Conservation (phyloP, 805 yeast species). For the Tetrapisispora namnaoensis region DNA sequence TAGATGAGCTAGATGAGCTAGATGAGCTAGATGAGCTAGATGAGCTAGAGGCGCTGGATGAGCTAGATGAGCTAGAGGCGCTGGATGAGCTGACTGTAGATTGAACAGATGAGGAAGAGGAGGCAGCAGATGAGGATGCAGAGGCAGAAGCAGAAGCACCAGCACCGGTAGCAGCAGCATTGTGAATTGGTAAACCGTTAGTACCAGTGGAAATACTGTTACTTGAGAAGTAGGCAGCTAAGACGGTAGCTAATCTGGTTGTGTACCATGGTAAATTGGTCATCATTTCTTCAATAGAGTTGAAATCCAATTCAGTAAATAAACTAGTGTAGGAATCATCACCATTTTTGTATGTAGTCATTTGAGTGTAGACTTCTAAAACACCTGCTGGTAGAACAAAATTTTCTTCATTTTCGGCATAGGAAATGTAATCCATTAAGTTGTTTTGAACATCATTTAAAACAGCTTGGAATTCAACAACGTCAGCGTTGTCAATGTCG, state of each 20-base stretch:
- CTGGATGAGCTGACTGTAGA: not conserved
- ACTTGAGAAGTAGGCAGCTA: slow-evolving; percentile 3
- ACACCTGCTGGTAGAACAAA: slow-evolving; percentile 18
- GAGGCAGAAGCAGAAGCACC: slow-evolving; percentile 2
- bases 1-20: slow-evolving; percentile 1
- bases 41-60: slow-evolving; percentile 2
- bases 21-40: slow-evolving; percentile 1
- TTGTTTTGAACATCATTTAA: slow-evolving; percentile 16
- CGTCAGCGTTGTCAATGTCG: slow-evolving; percentile 11
- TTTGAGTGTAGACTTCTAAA: slow-evolving; percentile 15
- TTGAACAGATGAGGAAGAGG: slow-evolving; percentile 1
- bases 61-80: slow-evolving; percentile 1
- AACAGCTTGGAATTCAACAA: slow-evolving; percentile 19
- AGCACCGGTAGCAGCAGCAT: slow-evolving; percentile 4
- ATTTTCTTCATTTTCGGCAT: slow-evolving; percentile 13
- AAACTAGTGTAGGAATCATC: slow-evolving; percentile 30
- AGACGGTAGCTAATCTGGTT: slow-evolving; percentile 13
- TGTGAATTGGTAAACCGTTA: slow-evolving; percentile 4
- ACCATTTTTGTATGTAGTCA: slow-evolving; percentile 24
- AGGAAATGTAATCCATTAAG: slow-evolving; percentile 14
- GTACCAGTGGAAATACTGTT: slow-evolving; percentile 4
- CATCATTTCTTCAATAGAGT: slow-evolving; percentile 24
- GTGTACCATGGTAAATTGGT: slow-evolving; percentile 30
- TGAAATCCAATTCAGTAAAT: slow-evolving; percentile 23
- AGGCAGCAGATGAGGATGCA: not conserved